Percentiles rank a stretch among this genome's conserved stretches.
Evolutionary conservation across 371 early-diverging fungal genomes (phyloP).

Genomic region (Actinomucor elegans): DNA sequence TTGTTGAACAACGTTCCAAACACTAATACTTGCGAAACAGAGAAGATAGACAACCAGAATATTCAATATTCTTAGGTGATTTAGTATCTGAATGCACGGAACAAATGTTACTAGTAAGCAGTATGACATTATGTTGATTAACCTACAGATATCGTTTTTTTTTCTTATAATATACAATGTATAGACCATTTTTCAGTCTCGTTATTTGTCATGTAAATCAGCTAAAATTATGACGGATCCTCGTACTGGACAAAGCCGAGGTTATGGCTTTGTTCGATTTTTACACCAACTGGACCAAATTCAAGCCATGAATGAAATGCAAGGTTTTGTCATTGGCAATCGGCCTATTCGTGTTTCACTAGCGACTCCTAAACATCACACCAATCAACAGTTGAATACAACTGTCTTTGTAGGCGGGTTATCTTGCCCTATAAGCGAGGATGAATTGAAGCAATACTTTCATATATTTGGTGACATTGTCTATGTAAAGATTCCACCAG

Average conservation of each 20-base stretch:
- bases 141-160: neutral
- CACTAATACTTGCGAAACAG: slow-evolving; percentile 2
- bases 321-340: slow-evolving; percentile 62
- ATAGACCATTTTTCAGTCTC: slow-evolving; percentile 46
- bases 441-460: slow-evolving; percentile 79
- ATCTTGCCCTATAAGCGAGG: slow-evolving; percentile 70
- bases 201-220: slow-evolving; percentile 66
- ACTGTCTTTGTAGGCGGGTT: slow-evolving; percentile 94
- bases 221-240: slow-evolving; percentile 78
- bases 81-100: slow-evolving; percentile 67
- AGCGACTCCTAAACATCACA: slow-evolving; percentile 71
- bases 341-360: slow-evolving; percentile 80
- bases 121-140: neutral
- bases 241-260: slow-evolving; percentile 63
- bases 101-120: slow-evolving; percentile 58
- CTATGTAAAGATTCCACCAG: slow-evolving; percentile 88
- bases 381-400: slow-evolving; percentile 60
- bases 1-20: neutral
- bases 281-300: slow-evolving; percentile 63
- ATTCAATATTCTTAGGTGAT: slow-evolving; percentile 80
- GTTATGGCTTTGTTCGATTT: slow-evolving; percentile 84
- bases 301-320: slow-evolving; percentile 74
- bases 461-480: slow-evolving; percentile 83
- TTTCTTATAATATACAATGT: neutral
- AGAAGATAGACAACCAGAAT: slow-evolving; percentile 57